These are phyloP conservation scores for Staphylotrichum tortipilum DNA, from an alignment of 495 filamentous ascomycete species.

Conservation along the genomic window DNA sequence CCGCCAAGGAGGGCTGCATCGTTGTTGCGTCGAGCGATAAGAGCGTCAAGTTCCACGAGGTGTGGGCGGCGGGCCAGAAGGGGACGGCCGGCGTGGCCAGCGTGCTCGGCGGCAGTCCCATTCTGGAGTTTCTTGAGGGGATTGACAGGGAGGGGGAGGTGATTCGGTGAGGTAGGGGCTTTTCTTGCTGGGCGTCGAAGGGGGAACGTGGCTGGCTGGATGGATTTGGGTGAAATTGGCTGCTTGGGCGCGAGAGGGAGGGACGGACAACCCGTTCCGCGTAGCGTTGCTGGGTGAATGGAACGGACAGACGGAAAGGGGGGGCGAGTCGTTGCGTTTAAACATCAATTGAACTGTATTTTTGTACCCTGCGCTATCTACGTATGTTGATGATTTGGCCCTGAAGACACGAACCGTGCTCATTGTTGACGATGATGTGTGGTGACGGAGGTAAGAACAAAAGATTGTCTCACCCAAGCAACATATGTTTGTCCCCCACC, in stretches of 20 bases:
- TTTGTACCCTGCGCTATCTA: not conserved
- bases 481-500: no score
- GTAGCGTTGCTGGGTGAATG: conserved; percentile 10
- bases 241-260: not conserved
- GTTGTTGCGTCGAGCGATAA: conserved; percentile 90
- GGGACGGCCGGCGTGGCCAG: conserved; percentile 50
- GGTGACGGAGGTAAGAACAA: no score
- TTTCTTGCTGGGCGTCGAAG: not conserved
- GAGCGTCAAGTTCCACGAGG: conserved; percentile 92
- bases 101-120: conserved; percentile 74
- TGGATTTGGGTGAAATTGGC: not conserved
- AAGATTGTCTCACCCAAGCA: no score
- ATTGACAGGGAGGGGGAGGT: conserved; percentile 67
- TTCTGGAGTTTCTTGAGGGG: conserved; percentile 77
- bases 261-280: not conserved
- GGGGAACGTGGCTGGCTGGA: not conserved
- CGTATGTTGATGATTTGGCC: not conserved
- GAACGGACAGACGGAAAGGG: no score
- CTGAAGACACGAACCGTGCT: no score
- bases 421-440: no score
- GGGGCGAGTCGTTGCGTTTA: not conserved
- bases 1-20: conserved; percentile 79
- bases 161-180: conserved; percentile 36
- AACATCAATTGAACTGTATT: conserved; percentile 3
- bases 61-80: conserved; percentile 66